These are phyloP conservation scores for Globisporangium acanthophoron DNA, from an alignment of 352 stramenopile species.

Conservation along the genomic window DNA sequence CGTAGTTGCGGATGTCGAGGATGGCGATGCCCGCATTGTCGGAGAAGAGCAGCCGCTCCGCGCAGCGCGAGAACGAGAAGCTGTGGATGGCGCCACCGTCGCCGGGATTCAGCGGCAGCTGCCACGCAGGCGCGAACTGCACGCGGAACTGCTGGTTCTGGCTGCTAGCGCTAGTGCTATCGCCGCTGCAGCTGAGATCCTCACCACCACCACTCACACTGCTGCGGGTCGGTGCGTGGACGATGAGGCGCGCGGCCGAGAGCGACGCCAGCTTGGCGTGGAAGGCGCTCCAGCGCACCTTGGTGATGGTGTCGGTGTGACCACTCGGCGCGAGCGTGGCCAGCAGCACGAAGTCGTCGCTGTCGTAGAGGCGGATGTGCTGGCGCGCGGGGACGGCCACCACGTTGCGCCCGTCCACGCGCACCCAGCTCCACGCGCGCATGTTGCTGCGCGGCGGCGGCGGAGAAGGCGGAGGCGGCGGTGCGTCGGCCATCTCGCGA, in stretches of 20 bases:
- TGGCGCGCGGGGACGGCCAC: conserved; percentile 59
- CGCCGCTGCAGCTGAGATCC: not conserved
- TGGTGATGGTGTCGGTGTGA: conserved; percentile 46
- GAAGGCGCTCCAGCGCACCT: conserved; percentile 73
- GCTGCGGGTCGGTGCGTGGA: conserved; percentile 51
- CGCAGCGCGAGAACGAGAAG: conserved; percentile 61
- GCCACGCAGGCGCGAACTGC: conserved; percentile 40
- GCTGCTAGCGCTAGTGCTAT: not conserved
- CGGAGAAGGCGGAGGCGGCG: not conserved
- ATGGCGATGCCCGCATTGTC: conserved; percentile 39
- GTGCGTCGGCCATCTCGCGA: not conserved
- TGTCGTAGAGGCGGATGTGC: conserved; percentile 77
- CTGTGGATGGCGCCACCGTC: conserved; percentile 24
- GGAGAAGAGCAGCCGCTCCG: conserved; percentile 53
- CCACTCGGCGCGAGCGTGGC: conserved; percentile 48
- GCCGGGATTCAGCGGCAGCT: conserved; percentile 25
- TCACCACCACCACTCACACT: not conserved
- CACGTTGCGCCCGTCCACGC: conserved; percentile 79
- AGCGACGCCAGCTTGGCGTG: conserved; percentile 74
- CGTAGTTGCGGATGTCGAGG: conserved; percentile 34
- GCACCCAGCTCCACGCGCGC: conserved; percentile 74
- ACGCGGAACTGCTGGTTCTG: conserved; percentile 15
- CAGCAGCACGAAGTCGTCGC: conserved; percentile 79
- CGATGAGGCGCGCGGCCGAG: conserved; percentile 50
- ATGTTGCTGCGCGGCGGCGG: conserved; percentile 18